These are phyloP conservation scores for Globisporangium viniferum DNA, from an alignment of 352 stramenopile genomes.

Conservation along the genomic window DNA sequence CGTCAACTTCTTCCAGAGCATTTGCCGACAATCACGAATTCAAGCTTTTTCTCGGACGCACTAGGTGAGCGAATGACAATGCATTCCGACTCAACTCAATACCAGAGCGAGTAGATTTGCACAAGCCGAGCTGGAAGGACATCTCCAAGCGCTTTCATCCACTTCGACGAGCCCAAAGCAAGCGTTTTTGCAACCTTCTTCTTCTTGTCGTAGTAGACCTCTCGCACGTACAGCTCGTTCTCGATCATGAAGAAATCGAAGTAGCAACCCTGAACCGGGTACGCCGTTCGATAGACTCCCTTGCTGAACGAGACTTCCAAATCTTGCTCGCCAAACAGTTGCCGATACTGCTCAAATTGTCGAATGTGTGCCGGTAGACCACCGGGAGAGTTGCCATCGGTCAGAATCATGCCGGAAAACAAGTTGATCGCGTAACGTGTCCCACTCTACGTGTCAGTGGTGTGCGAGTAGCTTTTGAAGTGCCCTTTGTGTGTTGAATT, in stretches of 20 bases:
- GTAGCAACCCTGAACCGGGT: constrained; percentile 21
- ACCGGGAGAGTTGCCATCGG: constrained; percentile 34
- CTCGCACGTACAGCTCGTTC: constrained; percentile 31
- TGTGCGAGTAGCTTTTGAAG: constrained; percentile 32
- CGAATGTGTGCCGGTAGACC: constrained; percentile 40
- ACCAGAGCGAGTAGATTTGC: constrained; percentile 46
- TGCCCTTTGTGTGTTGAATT: background rate
- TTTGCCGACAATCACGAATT: background rate
- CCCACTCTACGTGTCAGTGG: constrained; percentile 12
- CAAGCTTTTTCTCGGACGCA: constrained; percentile 2
- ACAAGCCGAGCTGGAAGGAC: constrained; percentile 27
- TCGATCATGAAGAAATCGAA: constrained; percentile 36
- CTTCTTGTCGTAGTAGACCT: constrained; percentile 18
- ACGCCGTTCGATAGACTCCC: constrained; percentile 30
- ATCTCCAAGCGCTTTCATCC: constrained; percentile 21
- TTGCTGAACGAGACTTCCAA: constrained; percentile 43
- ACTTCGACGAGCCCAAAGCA: constrained; percentile 29
- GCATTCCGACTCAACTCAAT: constrained; percentile 39
- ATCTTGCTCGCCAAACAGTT: constrained; percentile 44
- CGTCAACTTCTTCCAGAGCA: constrained; percentile 7
- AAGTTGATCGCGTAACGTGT: constrained; percentile 49
- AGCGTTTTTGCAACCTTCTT: constrained; percentile 19
- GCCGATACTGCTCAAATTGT: constrained; percentile 22
- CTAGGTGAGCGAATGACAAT: constrained; percentile 33
- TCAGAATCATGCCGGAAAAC: constrained; percentile 39